These are phyloP conservation scores for Noccaea caerulescens DNA, from an alignment of 345 rosid genomes.

Conservation along the genomic window DNA sequence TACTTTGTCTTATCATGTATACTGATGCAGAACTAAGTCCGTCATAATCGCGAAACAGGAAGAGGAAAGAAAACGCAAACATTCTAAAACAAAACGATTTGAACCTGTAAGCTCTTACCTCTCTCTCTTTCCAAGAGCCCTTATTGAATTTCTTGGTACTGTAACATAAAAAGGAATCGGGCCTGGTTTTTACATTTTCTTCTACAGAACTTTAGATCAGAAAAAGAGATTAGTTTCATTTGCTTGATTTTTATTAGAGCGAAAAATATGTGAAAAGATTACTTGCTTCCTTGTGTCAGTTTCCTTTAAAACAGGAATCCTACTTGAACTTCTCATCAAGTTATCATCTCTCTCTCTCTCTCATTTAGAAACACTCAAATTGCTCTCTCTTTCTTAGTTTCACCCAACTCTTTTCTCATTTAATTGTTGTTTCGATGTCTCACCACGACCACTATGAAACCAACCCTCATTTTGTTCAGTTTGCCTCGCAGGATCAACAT, in stretches of 20 bases:
- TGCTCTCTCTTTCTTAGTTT: slow-evolving; percentile 38
- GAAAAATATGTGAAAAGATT: slow-evolving; percentile 46
- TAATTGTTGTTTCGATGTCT: slow-evolving; percentile 44
- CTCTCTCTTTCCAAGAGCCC: slow-evolving; percentile 10
- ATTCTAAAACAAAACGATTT: background rate
- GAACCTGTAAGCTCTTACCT: slow-evolving; percentile 25
- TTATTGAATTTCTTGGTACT: slow-evolving; percentile 1
- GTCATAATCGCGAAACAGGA: background rate
- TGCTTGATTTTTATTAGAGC: slow-evolving; percentile 3
- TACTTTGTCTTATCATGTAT: slow-evolving; percentile 27
- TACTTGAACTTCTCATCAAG: slow-evolving; percentile 65
- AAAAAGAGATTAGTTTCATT: slow-evolving; percentile 18
- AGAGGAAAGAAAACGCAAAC: slow-evolving; percentile 12
- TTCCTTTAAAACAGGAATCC: slow-evolving; percentile 62
- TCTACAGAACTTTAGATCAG: slow-evolving; percentile 3
- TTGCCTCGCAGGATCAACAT: slow-evolving; percentile 41
- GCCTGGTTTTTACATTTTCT: background rate
- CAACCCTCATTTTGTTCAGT: slow-evolving; percentile 61
- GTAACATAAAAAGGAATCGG: background rate
- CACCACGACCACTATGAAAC: slow-evolving; percentile 47
- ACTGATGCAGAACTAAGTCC: slow-evolving; percentile 27
- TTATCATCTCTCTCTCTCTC: slow-evolving; percentile 47
- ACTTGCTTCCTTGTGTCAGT: slow-evolving; percentile 63
- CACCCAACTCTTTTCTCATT: slow-evolving; percentile 15
- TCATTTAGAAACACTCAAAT: slow-evolving; percentile 24